phyloP scores from a whole-genome alignment of 129 eudicot genomes.

The Silybum marianum region DNA sequence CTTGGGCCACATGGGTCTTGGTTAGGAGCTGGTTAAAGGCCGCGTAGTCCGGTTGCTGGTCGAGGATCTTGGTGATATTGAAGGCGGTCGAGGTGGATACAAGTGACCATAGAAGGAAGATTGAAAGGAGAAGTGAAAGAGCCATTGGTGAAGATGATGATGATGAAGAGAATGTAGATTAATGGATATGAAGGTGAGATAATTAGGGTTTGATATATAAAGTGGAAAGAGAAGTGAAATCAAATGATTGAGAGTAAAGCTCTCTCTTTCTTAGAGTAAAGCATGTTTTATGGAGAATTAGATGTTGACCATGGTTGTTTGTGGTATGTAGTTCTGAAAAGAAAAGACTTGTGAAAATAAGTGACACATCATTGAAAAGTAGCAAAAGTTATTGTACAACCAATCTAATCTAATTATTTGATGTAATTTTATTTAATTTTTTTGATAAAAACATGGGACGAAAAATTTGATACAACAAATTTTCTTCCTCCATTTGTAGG shows the following conservation, averaged over 20 bases:
- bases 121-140: neutral
- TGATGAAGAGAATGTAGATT: too few species aligned
- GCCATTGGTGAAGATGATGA: constrained; percentile 7
- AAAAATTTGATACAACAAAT: too few species aligned
- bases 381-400: neutral
- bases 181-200: neutral
- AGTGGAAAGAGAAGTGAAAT: neutral
- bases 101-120: constrained; percentile 7
- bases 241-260: constrained; percentile 23
- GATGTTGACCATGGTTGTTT: constrained; percentile 22
- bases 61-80: constrained; percentile 17
- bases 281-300: constrained; percentile 23
- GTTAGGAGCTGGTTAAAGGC: constrained; percentile 9
- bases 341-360: neutral
- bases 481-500: too few species aligned
- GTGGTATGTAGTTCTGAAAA: neutral
- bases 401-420: too few species aligned
- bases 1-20: neutral
- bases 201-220: constrained; percentile 10
- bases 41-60: constrained; percentile 9
- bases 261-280: constrained; percentile 17
- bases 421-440: too few species aligned
- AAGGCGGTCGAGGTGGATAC: constrained; percentile 5
- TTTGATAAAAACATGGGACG: too few species aligned
- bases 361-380: constrained; percentile 13